Evolutionary conservation across 805 yeast species (phyloP).

Genomic region (Schwanniomyces vanrijiae): DNA sequence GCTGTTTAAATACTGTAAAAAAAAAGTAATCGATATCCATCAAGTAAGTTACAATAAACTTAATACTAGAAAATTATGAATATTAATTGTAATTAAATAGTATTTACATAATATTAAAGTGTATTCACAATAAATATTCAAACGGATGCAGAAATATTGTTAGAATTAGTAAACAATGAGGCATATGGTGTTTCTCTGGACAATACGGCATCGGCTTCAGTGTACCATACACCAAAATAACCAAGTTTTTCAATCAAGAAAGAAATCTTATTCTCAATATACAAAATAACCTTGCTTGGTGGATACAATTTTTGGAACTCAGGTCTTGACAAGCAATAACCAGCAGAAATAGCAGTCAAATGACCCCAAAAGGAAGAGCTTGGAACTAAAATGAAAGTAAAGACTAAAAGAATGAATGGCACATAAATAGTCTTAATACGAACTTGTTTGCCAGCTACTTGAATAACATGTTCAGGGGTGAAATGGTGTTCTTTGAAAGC

Average conservation of each 20-base stretch:
- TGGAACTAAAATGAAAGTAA: constrained; percentile 57
- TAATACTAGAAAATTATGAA: too few relatives aligned
- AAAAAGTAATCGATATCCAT: too few relatives aligned
- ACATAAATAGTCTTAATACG: constrained; percentile 57
- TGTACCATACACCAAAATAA: constrained; percentile 51
- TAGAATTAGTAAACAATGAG: constrained; percentile 25
- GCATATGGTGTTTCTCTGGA: constrained; percentile 35
- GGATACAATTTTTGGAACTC: constrained; percentile 61
- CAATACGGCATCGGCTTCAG: constrained; percentile 59
- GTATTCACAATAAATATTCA: background rate
- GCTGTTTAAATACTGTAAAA: too few relatives aligned
- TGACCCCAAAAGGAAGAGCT: constrained; percentile 75
- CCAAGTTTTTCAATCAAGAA: constrained; percentile 55
- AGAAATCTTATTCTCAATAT: constrained; percentile 59
- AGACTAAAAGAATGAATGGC: constrained; percentile 54
- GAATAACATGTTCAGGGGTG: constrained; percentile 38
- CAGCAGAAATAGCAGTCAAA: constrained; percentile 62
- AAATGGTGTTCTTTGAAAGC: constrained; percentile 46
- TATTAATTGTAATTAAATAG: too few relatives aligned
- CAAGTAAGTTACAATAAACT: too few relatives aligned
- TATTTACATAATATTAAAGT: background rate
- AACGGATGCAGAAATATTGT: constrained; percentile 11
- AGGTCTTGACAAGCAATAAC: constrained; percentile 61
- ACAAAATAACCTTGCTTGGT: constrained; percentile 61
- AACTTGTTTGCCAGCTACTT: constrained; percentile 33